Evolutionary conservation across 1,139 yeast genomes (phyloP).

Genomic region (Pichia norvegensis): DNA sequence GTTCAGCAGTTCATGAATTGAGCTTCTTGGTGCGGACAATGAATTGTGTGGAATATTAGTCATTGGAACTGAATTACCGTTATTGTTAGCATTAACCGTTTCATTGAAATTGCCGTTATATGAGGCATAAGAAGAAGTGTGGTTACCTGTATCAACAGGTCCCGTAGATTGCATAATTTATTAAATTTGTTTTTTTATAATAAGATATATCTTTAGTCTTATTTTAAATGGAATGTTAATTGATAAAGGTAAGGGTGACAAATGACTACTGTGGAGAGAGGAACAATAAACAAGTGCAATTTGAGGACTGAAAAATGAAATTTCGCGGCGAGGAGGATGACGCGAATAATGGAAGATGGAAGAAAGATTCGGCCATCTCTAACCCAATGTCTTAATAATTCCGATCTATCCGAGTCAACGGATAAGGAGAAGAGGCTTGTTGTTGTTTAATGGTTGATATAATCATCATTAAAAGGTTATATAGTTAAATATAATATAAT

Average conservation of each 20-base stretch:
- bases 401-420: not conserved
- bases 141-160: not conserved
- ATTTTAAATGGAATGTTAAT: no score
- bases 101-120: not conserved
- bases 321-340: not conserved
- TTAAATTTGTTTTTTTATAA: no score
- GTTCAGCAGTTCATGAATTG: not conserved
- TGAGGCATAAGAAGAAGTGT: not conserved
- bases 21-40: not conserved
- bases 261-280: not conserved
- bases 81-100: not conserved
- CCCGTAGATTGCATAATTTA: not conserved
- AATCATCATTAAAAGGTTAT: not conserved
- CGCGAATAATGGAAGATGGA: not conserved
- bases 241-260: not conserved
- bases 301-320: not conserved
- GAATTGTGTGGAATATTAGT: not conserved
- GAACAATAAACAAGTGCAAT: not conserved
- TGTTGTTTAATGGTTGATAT: not conserved
- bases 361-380: not conserved
- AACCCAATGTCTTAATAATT: not conserved
- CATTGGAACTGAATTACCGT: not conserved
- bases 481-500: no score
- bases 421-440: no score
- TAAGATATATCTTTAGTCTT: no score